A percentile compares a stretch with the other conserved stretches of the same genome.
These are phyloP conservation scores for Urochloa ruziziensis DNA, from an alignment of 176 grass and related monocot genomes.

Conservation along the genomic window DNA sequence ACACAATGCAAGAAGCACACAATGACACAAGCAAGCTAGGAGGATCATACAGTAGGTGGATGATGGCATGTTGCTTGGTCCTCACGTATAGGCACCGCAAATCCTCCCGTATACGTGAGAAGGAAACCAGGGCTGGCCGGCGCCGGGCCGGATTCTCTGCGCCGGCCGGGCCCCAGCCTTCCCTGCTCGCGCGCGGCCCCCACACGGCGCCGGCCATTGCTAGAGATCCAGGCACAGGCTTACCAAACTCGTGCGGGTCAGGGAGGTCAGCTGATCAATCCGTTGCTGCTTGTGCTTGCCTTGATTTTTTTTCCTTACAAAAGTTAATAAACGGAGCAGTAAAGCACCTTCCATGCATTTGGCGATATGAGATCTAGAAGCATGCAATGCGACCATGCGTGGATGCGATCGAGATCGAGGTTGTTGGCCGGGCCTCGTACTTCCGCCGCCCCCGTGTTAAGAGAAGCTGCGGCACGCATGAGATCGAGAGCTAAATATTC, in stretches of 20 bases:
- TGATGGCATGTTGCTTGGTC: constrained; percentile 56
- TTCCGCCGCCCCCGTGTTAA: too few species aligned
- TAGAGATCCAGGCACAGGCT: background rate
- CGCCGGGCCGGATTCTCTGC: constrained; percentile 7
- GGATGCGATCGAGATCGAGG: too few species aligned
- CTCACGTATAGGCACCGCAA: constrained; percentile 45
- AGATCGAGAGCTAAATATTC: too few species aligned
- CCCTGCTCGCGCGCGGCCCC: background rate
- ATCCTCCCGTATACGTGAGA: constrained; percentile 39
- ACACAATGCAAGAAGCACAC: background rate
- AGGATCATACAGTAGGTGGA: constrained; percentile 11
- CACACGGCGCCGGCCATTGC: background rate
- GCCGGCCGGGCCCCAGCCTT: background rate
- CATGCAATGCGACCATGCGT: too few species aligned
- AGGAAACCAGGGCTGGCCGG: constrained; percentile 31
- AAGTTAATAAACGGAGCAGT: too few species aligned
- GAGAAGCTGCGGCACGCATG: too few species aligned
- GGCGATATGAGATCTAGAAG: too few species aligned
- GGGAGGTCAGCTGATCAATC: too few species aligned
- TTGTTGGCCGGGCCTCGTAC: too few species aligned
- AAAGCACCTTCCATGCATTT: too few species aligned
- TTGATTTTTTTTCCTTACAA: too few species aligned
- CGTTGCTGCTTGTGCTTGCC: too few species aligned
- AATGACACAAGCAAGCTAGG: background rate
- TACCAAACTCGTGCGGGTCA: background rate